Base-by-base conservation (phyloP, 1,284 basidiomycete species). In the Baeospora myosura region DNA sequence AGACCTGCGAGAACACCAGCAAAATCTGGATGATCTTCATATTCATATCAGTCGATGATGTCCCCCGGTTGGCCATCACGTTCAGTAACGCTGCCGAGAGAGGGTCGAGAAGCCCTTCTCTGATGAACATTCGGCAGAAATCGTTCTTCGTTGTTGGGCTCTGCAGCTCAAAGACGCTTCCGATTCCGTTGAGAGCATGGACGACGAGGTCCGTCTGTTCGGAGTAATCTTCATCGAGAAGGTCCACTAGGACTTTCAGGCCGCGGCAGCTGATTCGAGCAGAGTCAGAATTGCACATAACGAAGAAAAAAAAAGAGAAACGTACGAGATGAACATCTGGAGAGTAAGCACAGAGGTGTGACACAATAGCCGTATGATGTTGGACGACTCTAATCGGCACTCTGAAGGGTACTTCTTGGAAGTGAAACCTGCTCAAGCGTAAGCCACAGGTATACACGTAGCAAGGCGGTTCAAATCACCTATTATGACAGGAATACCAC, bases 91-190 rank as follows among this genome's bases (percentile, higher is more conserved):
- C 93, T 0, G 86, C 83, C 0, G 93, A 92, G 1, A 98, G 66
- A 0, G 95, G 95, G 51, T 97, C 94, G 26, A 97, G 71, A 4
- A 98, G 71, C 12, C 94, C 94, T 62, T 97, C 95, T 18, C 91
- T 78, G 23, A 96, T 92, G 64, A 98, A 94, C 88, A 98, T 96
- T 12, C 95, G 80, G 58, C 94, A 98, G 59, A 98, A 97, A 63
- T 98, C 95, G 58, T 95, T 97, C 56, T 96, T 90, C 5, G 93
- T 94, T 5, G 93, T 96, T 1, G 94, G 90, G 38, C 88, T 92
- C 62, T 94, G 81, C 7, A 98, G 74, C 51, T 98, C 94, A 55
- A 98, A 95, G 2, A 98, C 95, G 51, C 84, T 91, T 42, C 86
- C 84, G 42, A 98, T 93, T 8, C 94, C 94, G 46, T 95, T 91